phyloP scores from a whole-genome alignment of 352 stramenopile species.

The Blastocystis hominis region DNA sequence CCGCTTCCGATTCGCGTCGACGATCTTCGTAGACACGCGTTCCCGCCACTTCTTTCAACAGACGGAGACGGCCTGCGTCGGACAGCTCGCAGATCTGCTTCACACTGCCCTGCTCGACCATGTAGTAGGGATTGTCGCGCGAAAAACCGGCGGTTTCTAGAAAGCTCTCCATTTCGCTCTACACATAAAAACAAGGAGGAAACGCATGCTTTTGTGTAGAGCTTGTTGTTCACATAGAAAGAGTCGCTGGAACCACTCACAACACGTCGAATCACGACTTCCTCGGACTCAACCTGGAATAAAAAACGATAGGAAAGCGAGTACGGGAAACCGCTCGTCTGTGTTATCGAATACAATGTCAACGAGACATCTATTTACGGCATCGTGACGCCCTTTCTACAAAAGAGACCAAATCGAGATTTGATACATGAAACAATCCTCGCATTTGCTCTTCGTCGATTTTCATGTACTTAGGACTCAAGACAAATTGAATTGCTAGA shows the following conservation, averaged over 20 bases:
- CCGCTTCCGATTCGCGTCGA: constrained; percentile 83
- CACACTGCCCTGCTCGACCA: constrained; percentile 98
- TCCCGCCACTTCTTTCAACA: constrained; percentile 94
- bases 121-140: constrained; percentile 99
- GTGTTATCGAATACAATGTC: constrained; percentile 99
- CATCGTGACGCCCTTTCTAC: constrained; percentile 69
- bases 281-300: constrained; percentile 70
- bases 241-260: constrained; percentile 99
- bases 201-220: constrained; percentile 72
- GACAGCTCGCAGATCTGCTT: constrained; percentile 92
- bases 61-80: constrained; percentile 85
- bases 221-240: constrained; percentile 97
- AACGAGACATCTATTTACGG: constrained; percentile 91
- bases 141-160: constrained; percentile 96
- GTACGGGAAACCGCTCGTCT: constrained; percentile 79
- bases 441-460: constrained; percentile 80
- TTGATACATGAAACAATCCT: constrained; percentile 84
- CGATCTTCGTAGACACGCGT: constrained; percentile 98
- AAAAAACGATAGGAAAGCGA: background rate
- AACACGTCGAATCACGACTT: constrained; percentile 89
- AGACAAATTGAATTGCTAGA: constrained; percentile 89
- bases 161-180: constrained; percentile 91
- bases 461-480: constrained; percentile 78
- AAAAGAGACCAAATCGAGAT: background rate
- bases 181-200: background rate